These are phyloP conservation scores for Neofusicoccum kwambonambiense DNA, from an alignment of 2,329 filamentous ascomycete species.

Conservation along the genomic window DNA sequence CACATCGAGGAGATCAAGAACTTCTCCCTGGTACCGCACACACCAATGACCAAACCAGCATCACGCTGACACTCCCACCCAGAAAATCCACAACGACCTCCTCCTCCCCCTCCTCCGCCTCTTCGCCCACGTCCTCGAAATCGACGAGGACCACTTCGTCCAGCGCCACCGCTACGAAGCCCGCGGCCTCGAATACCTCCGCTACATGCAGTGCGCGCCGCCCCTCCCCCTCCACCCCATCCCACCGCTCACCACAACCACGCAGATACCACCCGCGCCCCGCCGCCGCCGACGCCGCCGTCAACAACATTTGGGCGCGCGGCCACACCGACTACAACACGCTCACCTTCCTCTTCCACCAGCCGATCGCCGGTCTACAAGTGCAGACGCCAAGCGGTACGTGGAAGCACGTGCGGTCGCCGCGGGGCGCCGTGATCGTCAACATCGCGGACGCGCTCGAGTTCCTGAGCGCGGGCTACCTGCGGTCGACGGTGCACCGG, in stretches of 20 bases:
- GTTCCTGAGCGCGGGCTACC: constrained; percentile 30
- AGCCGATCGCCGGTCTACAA: constrained; percentile 49
- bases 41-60: not conserved
- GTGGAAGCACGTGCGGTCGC: constrained; percentile 50
- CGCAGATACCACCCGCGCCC: constrained; percentile 34
- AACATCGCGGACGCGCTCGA: constrained; percentile 49
- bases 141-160: constrained; percentile 39
- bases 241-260: too few species aligned
- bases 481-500: constrained; percentile 34
- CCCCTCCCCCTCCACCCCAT: too few species aligned
- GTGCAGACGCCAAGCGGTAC: constrained; percentile 43
- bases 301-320: constrained; percentile 45
- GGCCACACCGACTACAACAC: constrained; percentile 52
- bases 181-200: constrained; percentile 36
- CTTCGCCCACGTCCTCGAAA: constrained; percentile 40
- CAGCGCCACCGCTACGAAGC: constrained; percentile 37
- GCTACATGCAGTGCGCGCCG: constrained; percentile 40
- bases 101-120: constrained; percentile 22
- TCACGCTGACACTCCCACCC: not conserved
- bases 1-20: constrained; percentile 29
- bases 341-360: constrained; percentile 48
- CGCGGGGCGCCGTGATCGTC: constrained; percentile 49
- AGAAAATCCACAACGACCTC: constrained; percentile 34
- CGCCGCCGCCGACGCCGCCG: constrained; percentile 35
- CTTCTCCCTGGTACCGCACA: constrained; percentile 23